Conservation (phyloP, 768 basidiomycete species). For the Collybiopsis luxurians region DNA sequence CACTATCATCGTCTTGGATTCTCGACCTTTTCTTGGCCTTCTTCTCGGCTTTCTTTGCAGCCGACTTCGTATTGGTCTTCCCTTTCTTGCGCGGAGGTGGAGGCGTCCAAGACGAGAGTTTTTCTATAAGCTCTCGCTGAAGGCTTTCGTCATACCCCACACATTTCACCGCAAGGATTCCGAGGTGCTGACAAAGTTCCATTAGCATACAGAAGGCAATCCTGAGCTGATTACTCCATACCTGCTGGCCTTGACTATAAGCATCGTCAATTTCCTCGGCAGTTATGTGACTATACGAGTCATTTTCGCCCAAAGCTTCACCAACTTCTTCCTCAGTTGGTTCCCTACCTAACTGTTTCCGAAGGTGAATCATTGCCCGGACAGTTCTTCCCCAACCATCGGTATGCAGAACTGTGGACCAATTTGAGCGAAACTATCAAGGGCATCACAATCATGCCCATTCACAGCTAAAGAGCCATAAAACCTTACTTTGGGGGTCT, state of each 20-base stretch:
- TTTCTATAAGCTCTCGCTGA: not conserved
- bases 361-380: not conserved
- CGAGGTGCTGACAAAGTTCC: not conserved
- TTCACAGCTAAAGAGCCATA: not conserved
- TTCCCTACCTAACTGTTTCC: not conserved
- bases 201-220: not conserved
- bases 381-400: not conserved
- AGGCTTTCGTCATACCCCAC: not conserved
- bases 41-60: not conserved
- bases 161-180: not conserved
- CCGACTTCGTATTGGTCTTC: not conserved
- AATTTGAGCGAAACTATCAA: not conserved
- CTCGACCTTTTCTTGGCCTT: too few relatives aligned
- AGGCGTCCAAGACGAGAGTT: not conserved
- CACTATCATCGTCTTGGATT: too few relatives aligned
- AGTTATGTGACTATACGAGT: not conserved
- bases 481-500: too few relatives aligned
- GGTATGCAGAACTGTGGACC: not conserved
- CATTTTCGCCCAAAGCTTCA: not conserved
- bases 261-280: not conserved
- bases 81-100: not conserved
- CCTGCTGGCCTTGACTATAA: not conserved
- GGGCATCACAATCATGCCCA: not conserved
- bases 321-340: not conserved
- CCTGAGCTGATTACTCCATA: not conserved